Percentiles rank a stretch among this genome's conserved stretches.
phyloP scores from a whole-genome alignment of 306 rosid genomes.

The Cicer cuneatum region DNA sequence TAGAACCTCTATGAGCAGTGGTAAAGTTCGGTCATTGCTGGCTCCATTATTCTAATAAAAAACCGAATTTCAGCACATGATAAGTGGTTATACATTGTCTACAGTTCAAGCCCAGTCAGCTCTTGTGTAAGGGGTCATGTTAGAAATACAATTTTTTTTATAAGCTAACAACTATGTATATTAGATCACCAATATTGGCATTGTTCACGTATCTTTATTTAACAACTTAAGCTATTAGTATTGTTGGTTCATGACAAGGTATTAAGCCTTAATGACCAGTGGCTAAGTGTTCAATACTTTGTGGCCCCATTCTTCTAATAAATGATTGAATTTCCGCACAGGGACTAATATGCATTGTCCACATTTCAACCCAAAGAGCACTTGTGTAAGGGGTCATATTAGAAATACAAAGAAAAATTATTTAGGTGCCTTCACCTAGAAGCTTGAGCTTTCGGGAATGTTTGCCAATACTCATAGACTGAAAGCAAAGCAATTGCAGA shows the following conservation, averaged over 20 bases:
- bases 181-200: too few relatives aligned
- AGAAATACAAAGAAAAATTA: background rate
- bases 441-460: background rate
- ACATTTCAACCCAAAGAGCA: background rate
- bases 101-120: too few relatives aligned
- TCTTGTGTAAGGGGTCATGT: too few relatives aligned
- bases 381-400: background rate
- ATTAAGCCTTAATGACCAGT: too few relatives aligned
- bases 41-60: background rate
- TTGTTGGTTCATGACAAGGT: too few relatives aligned
- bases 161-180: too few relatives aligned
- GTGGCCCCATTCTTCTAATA: too few relatives aligned
- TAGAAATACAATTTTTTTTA: too few relatives aligned
- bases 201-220: too few relatives aligned
- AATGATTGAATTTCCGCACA: too few relatives aligned
- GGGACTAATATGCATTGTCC: background rate
- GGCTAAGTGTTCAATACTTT: too few relatives aligned
- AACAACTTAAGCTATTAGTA: too few relatives aligned
- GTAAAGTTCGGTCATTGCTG: background rate
- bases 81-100: background rate
- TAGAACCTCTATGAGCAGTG: background rate
- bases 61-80: background rate
- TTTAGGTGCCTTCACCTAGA: background rate
- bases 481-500: background rate
- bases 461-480: slow-evolving; percentile 15